Percentiles rank a stretch among this genome's conserved stretches.
Conservation (phyloP, 345 rosid genomes). For the Murraya paniculata region DNA sequence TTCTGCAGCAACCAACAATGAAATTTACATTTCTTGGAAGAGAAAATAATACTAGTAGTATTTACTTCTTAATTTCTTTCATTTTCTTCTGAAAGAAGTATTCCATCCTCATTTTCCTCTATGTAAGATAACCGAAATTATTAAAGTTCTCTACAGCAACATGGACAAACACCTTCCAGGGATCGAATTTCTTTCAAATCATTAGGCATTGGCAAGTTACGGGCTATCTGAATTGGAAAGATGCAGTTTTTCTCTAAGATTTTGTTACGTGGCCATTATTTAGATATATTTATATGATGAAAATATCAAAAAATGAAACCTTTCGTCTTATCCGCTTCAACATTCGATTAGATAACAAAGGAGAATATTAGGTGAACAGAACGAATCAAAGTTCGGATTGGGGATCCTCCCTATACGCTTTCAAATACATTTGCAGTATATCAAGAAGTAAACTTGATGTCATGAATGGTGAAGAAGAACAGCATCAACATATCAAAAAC, state of each 20-base stretch:
- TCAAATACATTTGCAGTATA: slow-evolving; percentile 24
- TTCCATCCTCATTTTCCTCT: background rate
- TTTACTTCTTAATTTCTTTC: background rate
- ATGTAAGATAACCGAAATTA: too few relatives aligned
- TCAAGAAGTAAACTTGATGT: slow-evolving; percentile 9
- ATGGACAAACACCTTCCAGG: background rate
- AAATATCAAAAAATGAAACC: background rate
- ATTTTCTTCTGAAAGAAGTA: too few relatives aligned
- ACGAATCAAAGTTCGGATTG: slow-evolving; percentile 23
- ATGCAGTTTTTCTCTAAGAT: background rate
- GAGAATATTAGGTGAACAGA: slow-evolving; percentile 13
- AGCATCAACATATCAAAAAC: slow-evolving; percentile 11
- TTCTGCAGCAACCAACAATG: background rate
- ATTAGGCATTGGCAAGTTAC: background rate
- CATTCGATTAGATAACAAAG: slow-evolving; percentile 4
- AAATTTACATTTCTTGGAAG: background rate
- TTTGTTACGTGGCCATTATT: background rate
- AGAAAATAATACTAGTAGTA: background rate
- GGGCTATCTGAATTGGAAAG: background rate
- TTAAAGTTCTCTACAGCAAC: background rate
- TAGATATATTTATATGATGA: background rate
- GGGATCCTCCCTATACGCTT: slow-evolving; percentile 29
- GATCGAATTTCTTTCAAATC: background rate
- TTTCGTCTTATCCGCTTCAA: background rate
- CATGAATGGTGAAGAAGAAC: slow-evolving; percentile 21